Evolutionary conservation across 2,329 filamentous ascomycete species (phyloP).

Genomic region (Rutstroemia sydowiana): DNA sequence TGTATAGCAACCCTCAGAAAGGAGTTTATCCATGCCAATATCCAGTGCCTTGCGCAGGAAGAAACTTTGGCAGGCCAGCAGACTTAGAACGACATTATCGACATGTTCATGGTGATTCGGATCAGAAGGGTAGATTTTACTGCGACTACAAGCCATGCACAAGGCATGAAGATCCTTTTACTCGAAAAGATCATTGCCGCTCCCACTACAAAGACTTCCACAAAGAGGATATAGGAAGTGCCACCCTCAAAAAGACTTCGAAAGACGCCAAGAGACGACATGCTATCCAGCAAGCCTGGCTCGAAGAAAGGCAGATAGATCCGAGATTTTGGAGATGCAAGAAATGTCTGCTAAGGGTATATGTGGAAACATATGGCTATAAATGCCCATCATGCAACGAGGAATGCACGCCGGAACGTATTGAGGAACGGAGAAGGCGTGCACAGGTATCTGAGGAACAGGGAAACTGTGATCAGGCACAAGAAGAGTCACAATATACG

Average conservation of each 20-base stretch:
- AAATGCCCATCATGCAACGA: constrained; percentile 19
- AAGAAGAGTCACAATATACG: not conserved
- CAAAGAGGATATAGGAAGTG: constrained; percentile 32
- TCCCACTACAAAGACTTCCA: constrained; percentile 43
- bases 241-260: constrained; percentile 15
- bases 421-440: not conserved
- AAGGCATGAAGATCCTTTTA: constrained; percentile 33
- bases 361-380: constrained; percentile 16
- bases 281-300: constrained; percentile 19
- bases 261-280: constrained; percentile 10
- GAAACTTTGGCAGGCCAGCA: constrained; percentile 27
- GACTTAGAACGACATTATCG: constrained; percentile 33
- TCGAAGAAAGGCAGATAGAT: constrained; percentile 17
- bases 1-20: constrained; percentile 13
- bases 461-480: not conserved
- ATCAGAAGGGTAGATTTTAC: constrained; percentile 18
- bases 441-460: not conserved
- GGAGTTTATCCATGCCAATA: constrained; percentile 17
- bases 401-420: constrained; percentile 18
- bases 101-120: constrained; percentile 25
- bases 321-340: constrained; percentile 24
- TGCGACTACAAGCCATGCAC: constrained; percentile 29
- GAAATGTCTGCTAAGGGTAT: constrained; percentile 21
- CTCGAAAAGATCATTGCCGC: constrained; percentile 39
- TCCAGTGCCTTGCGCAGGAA: constrained; percentile 17